Conservation (phyloP, 2,329 filamentous ascomycete genomes). For the Tolypocladium sp. region DNA sequence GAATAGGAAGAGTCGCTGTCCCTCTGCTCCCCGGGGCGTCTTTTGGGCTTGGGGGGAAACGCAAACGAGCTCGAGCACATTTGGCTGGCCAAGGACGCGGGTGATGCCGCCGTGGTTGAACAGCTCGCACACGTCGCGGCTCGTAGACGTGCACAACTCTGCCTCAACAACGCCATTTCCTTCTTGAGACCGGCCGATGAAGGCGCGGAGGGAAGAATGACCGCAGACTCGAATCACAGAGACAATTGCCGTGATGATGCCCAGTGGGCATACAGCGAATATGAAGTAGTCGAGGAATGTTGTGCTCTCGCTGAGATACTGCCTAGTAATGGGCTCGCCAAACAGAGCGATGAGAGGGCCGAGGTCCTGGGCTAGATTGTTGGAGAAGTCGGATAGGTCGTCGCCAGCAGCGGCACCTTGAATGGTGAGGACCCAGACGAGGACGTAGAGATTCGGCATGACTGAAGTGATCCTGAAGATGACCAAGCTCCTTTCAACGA, state of each 20-base stretch:
- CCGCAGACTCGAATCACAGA: conserved; percentile 23
- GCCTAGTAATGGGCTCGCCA: conserved; percentile 27
- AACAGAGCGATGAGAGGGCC: conserved; percentile 22
- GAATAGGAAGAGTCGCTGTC: neutral
- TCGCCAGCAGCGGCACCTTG: neutral
- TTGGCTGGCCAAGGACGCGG: conserved; percentile 21
- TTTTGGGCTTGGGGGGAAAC: neutral
- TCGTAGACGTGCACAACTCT: conserved; percentile 31
- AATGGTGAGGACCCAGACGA: neutral
- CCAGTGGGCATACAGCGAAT: conserved; percentile 24
- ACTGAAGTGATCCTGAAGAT: neutral
- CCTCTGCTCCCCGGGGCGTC: neutral
- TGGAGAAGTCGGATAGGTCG: conserved; percentile 17
- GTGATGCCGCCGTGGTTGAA: conserved; percentile 21
- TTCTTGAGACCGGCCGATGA: conserved; percentile 29
- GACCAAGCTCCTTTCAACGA: too few species aligned
- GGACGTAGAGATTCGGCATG: neutral
- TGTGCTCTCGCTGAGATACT: conserved; percentile 24
- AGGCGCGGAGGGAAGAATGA: conserved; percentile 18
- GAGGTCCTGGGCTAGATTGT: conserved; percentile 25
- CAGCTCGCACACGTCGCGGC: conserved; percentile 27
- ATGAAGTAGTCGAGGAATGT: conserved; percentile 20
- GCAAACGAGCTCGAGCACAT: conserved; percentile 21
- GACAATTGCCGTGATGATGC: conserved; percentile 28
- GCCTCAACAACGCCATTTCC: conserved; percentile 20